Conservation (phyloP, 345 rosid species). For the Aquilaria sinensis region DNA sequence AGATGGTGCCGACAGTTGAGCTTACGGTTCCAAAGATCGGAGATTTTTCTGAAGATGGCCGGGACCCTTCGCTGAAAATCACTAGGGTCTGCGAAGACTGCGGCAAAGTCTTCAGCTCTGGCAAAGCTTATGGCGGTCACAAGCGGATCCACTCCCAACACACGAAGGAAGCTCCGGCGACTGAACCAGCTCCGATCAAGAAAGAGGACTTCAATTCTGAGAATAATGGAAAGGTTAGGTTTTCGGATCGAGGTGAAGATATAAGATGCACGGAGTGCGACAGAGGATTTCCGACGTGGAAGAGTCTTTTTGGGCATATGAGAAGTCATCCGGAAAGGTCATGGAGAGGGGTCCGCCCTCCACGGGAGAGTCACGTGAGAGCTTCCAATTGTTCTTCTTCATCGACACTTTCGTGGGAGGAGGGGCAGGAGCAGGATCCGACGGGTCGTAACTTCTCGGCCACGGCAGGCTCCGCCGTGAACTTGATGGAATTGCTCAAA, state of each 20-base stretch:
- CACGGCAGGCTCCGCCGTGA: conserved; percentile 12
- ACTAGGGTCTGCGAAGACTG: conserved; percentile 14
- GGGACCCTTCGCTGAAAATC: background rate
- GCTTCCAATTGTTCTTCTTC: conserved; percentile 14
- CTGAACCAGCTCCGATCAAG: background rate
- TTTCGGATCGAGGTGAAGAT: conserved; percentile 7
- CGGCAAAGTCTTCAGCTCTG: conserved; percentile 35
- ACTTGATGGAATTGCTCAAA: conserved; percentile 22
- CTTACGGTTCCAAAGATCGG: too few species aligned
- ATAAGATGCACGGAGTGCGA: conserved; percentile 28
- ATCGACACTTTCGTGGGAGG: conserved; percentile 20
- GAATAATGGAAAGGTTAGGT: conserved; percentile 6
- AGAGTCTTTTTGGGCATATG: conserved; percentile 55
- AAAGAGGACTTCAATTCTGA: conserved; percentile 15
- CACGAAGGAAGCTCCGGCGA: background rate
- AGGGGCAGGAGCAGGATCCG: conserved; percentile 2
- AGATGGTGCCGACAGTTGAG: too few species aligned
- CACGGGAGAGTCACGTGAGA: conserved; percentile 11
- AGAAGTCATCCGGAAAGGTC: conserved; percentile 47
- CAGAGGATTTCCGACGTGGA: conserved; percentile 32
- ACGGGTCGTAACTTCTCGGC: too few species aligned
- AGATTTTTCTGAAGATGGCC: too few species aligned
- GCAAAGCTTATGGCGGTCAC: conserved; percentile 51
- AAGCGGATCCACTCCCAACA: conserved; percentile 32
- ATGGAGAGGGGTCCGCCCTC: conserved; percentile 45